A percentile compares a stretch with the other conserved stretches of the same genome.
Evolutionary conservation across 805 yeast genomes (phyloP).

Genomic region (Yarrowia bubula): DNA sequence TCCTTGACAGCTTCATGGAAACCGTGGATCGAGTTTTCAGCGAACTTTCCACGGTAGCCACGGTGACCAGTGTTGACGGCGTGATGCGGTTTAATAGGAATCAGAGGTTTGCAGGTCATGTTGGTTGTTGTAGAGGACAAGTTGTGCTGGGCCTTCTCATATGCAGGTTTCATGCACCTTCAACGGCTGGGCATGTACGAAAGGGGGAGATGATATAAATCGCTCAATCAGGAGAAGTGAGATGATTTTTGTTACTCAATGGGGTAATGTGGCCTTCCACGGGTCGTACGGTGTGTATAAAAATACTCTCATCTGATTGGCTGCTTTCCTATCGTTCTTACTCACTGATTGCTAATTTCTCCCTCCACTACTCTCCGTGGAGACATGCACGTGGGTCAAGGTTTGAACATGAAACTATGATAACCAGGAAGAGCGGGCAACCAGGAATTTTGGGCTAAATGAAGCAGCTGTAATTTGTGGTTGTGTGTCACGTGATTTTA

Average conservation of each 20-base stretch:
- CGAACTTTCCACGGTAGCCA: conserved; percentile 42
- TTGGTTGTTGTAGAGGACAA: background rate
- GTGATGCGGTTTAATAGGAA: background rate
- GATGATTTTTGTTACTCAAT: background rate
- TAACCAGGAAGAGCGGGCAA: no score
- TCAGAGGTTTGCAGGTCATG: background rate
- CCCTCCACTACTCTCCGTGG: background rate
- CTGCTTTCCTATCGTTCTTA: background rate
- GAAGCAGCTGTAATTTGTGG: no score
- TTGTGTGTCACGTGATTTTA: no score
- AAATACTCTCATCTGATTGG: background rate
- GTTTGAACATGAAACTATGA: background rate
- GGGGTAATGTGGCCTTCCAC: background rate
- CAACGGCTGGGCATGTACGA: background rate
- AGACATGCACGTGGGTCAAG: conserved; percentile 9
- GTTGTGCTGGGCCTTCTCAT: background rate
- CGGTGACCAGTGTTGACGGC: conserved; percentile 37
- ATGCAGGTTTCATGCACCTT: background rate
- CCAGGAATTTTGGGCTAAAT: no score
- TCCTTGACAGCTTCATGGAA: conserved; percentile 49
- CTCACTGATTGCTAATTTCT: background rate
- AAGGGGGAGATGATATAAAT: background rate
- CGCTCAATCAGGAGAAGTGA: background rate
- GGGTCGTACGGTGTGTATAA: background rate
- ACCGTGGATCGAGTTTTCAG: conserved; percentile 50